Percentiles rank a stretch among this genome's conserved stretches.
These are phyloP conservation scores for Malus sieversii DNA, from an alignment of 306 rosid species.

Conservation along the genomic window DNA sequence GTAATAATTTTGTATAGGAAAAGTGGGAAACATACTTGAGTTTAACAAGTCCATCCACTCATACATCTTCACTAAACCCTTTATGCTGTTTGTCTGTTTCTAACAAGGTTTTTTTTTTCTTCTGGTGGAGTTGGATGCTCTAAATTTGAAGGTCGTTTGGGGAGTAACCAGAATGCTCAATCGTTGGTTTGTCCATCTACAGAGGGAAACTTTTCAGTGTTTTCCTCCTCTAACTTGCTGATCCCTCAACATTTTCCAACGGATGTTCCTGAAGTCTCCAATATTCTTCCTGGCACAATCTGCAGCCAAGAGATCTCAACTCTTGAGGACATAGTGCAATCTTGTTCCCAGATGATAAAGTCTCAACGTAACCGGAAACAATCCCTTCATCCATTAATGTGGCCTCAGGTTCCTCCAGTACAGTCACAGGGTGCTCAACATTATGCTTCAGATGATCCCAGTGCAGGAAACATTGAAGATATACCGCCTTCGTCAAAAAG, in stretches of 20 bases:
- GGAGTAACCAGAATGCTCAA: slow-evolving; percentile 10
- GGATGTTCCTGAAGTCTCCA: slow-evolving; percentile 8
- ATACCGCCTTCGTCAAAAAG: slow-evolving; percentile 15
- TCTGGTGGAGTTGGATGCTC: slow-evolving; percentile 6
- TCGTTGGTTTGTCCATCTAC: slow-evolving; percentile 2
- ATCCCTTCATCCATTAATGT: not conserved
- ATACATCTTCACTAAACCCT: not conserved
- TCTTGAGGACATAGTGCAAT: slow-evolving; percentile 13
- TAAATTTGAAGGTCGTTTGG: not conserved
- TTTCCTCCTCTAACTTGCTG: slow-evolving; percentile 15
- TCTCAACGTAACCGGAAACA: slow-evolving; percentile 6
- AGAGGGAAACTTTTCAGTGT: not conserved
- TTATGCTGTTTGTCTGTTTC: not conserved
- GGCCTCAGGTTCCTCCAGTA: slow-evolving; percentile 3
- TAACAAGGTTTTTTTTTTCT: not conserved
- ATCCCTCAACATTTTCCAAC: slow-evolving; percentile 1
- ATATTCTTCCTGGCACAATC: not conserved
- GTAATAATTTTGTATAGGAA: not conserved
- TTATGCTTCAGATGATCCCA: not conserved
- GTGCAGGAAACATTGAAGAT: slow-evolving; percentile 8
- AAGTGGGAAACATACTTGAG: not conserved
- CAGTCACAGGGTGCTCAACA: not conserved
- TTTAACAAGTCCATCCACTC: not conserved
- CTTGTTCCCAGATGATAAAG: slow-evolving; percentile 6
- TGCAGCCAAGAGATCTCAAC: not conserved